A percentile compares a stretch with the other conserved stretches of the same genome.
These are phyloP conservation scores for Daldinia caldariorum DNA, from an alignment of 495 filamentous ascomycete species.

Conservation along the genomic window DNA sequence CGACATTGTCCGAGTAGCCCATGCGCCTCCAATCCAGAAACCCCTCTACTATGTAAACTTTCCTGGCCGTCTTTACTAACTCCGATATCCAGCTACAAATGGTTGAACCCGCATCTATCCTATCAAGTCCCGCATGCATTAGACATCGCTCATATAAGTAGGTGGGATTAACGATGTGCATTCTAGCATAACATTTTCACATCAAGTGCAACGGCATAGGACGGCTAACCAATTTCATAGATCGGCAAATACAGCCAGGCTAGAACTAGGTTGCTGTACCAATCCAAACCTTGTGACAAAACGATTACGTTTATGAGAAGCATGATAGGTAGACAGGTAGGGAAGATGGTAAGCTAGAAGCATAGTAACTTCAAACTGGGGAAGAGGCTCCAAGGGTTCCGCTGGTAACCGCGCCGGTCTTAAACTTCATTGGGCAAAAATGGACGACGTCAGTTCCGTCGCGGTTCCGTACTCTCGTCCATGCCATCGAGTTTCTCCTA, in stretches of 20 bases:
- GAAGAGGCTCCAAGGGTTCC: conserved; percentile 24
- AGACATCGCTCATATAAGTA: conserved; percentile 20
- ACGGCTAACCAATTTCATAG: conserved; percentile 20
- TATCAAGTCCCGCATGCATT: neutral
- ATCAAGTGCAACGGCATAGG: conserved; percentile 29
- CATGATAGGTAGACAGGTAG: conserved; percentile 26
- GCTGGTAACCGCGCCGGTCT: conserved; percentile 27
- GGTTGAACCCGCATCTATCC: too few relatives aligned
- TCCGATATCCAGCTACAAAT: neutral
- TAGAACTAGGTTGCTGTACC: neutral
- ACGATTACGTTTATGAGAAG: conserved; percentile 25
- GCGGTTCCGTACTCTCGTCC: conserved; percentile 11
- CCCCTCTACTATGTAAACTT: too few relatives aligned
- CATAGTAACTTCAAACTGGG: neutral
- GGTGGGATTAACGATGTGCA: neutral
- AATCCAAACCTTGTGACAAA: conserved; percentile 21
- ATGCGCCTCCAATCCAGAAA: too few relatives aligned
- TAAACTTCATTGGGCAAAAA: conserved; percentile 36
- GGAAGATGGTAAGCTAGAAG: neutral
- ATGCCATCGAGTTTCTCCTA: neutral
- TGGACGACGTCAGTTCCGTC: conserved; percentile 35
- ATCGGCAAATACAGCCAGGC: conserved; percentile 17
- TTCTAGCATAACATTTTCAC: neutral
- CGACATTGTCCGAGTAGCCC: too few relatives aligned
- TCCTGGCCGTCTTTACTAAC: neutral